A percentile compares a stretch with the other conserved stretches of the same genome.
Evolutionary conservation across 257 asterid genomes (phyloP).

Genomic region (Jaltomata sinuosa): DNA sequence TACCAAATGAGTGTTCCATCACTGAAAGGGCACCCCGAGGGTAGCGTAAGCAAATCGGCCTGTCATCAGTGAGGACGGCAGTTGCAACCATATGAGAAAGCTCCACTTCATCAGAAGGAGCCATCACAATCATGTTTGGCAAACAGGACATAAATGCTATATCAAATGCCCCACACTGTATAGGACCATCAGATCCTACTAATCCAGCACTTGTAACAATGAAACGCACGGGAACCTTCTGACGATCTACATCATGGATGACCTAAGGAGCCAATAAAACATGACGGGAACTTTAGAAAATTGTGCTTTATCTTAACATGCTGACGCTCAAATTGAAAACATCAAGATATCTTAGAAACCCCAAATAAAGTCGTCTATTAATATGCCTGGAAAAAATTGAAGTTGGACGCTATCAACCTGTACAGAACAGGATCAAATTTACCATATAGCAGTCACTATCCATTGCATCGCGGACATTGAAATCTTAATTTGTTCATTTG

Average conservation of each 20-base stretch:
- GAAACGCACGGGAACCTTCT: conserved; percentile 78
- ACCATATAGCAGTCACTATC: background rate
- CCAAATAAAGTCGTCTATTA: background rate
- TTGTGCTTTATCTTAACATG: background rate
- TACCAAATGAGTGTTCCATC: conserved; percentile 10
- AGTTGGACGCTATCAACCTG: background rate
- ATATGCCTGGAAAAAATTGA: background rate
- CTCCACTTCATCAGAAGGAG: conserved; percentile 81
- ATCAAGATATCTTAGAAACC: background rate
- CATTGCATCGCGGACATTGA: background rate
- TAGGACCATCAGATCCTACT: conserved; percentile 76
- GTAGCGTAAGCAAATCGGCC: conserved; percentile 81
- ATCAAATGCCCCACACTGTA: conserved; percentile 74
- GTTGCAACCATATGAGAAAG: conserved; percentile 77
- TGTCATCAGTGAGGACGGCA: conserved; percentile 49
- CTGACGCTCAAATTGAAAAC: background rate
- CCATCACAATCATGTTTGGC: conserved; percentile 96
- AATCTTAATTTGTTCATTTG: background rate
- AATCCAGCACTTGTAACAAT: conserved; percentile 70
- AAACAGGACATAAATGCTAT: conserved; percentile 80
- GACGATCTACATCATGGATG: conserved; percentile 84
- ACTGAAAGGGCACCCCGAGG: conserved; percentile 67
- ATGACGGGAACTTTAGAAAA: background rate
- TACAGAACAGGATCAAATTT: background rate
- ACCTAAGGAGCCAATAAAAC: conserved; percentile 32